A percentile compares a stretch with the other conserved stretches of the same genome.
phyloP scores from a whole-genome alignment of 805 yeast species.

The Wickerhamomyces chaumierensis region DNA sequence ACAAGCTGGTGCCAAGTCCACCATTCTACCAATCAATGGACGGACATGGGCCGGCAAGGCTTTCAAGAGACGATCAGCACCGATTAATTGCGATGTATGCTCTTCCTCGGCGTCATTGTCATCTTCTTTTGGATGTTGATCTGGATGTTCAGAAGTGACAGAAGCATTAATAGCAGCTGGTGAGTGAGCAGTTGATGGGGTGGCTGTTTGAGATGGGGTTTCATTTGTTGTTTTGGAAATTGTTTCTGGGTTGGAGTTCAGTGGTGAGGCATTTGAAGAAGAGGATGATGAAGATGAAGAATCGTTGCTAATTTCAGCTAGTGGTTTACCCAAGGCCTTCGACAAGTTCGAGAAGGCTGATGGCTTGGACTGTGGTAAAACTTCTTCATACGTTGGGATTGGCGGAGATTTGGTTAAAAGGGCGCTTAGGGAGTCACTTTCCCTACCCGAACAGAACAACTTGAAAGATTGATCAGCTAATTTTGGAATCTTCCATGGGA shows the following conservation, averaged over 20 bases:
- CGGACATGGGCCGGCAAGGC: slow-evolving; percentile 67
- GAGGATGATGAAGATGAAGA: not conserved
- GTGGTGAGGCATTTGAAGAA: not conserved
- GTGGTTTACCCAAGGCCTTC: slow-evolving; percentile 17
- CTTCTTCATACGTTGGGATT: slow-evolving; percentile 13
- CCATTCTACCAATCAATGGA: slow-evolving; percentile 62
- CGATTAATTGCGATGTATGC: slow-evolving; percentile 57
- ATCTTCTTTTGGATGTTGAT: slow-evolving; percentile 6
- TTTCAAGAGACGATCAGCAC: slow-evolving; percentile 59
- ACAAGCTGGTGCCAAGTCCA: slow-evolving; percentile 76
- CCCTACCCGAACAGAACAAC: slow-evolving; percentile 64
- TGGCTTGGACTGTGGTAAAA: slow-evolving; percentile 11
- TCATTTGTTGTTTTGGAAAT: not conserved
- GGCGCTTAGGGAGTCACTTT: slow-evolving; percentile 57
- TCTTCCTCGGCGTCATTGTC: slow-evolving; percentile 19
- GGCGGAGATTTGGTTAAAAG: slow-evolving; percentile 41
- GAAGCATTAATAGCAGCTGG: slow-evolving; percentile 1
- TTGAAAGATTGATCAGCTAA: slow-evolving; percentile 73
- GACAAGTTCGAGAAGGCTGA: slow-evolving; percentile 17
- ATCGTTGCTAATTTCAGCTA: slow-evolving; percentile 10
- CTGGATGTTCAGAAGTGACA: not conserved
- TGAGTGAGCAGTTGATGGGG: not conserved
- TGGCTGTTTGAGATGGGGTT: not conserved
- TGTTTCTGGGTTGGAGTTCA: not conserved
- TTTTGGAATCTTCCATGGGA: slow-evolving; percentile 93